Base-by-base conservation (phyloP, 805 yeast species). In the Torulaspora indica region DNA sequence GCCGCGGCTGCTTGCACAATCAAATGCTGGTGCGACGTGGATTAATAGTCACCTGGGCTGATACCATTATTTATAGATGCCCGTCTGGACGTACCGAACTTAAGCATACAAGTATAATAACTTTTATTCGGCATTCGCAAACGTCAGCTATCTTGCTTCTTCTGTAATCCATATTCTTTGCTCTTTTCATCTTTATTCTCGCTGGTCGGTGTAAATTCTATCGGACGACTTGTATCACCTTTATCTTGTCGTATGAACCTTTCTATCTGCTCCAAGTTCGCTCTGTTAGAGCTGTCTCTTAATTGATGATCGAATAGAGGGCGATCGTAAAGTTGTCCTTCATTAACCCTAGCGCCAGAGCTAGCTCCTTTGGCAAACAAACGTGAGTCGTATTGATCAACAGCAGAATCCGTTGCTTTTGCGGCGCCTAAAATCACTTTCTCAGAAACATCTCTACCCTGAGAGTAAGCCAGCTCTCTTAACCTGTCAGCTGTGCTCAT, bases 231-330 rank as follows among this genome's bases (percentile, higher is more conserved):
- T 17, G 31, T 12, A 5, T 12, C 25, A 9, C 13, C 13, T 12
- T 12, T 15, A 15, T 42, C 41, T 22, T 42, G 40, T 28, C 37
- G 35, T n/a, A 34, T 51, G 9, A 42, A 49, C 6, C 54, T 54
- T 5, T 54, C 63, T 2, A 66, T 40, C 41, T 50, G 40, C 12
- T 49, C 49, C 12, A 61, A 44, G 29, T 72, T 60, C 1, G 75
- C 71, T 46, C 76, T 66, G 54, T 79, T 80, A 10, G 79, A 69
- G 40, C 68, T 71, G 36, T 71, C 70, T 6, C 78, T 63, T 4
- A 75, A 78, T 43, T 74, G 76, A 43, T 76, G 78, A 3, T 70
- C 75, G 30, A 81, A 82, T 20, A 83, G 59, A 1, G 87, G 81
- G 40, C 61, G 70, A 48, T 79, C 83, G 53, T 82, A 82, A 3